These are phyloP conservation scores for Endoconidiophora laricicola DNA, from an alignment of 2,329 filamentous ascomycete species.

Conservation along the genomic window DNA sequence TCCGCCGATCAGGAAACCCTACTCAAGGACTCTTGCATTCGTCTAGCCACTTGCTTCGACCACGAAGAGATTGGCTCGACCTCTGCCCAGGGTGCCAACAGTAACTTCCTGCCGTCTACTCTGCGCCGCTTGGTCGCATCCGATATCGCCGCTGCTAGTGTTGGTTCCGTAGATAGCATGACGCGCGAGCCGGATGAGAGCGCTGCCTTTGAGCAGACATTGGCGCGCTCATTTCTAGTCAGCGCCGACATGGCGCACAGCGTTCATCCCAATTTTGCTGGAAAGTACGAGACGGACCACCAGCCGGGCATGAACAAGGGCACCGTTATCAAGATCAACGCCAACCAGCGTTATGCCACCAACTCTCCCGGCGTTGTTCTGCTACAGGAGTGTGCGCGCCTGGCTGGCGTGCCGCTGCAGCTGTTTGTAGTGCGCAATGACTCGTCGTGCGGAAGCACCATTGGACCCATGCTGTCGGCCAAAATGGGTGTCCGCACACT, in stretches of 20 bases:
- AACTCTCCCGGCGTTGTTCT: constrained; percentile 91
- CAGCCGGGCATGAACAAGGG: constrained; percentile 92
- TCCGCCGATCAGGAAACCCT: constrained; percentile 46
- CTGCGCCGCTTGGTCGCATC: constrained; percentile 68
- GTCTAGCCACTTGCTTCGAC: constrained; percentile 88
- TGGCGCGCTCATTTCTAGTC: constrained; percentile 80
- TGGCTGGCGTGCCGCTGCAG: constrained; percentile 68
- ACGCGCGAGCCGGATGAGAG: constrained; percentile 43
- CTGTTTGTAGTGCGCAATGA: constrained; percentile 95
- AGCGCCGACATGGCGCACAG: constrained; percentile 97
- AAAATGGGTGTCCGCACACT: constrained; percentile 75
- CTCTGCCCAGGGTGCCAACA: constrained; percentile 85
- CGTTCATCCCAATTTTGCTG: constrained; percentile 85
- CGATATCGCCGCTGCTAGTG: constrained; percentile 34
- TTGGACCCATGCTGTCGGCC: constrained; percentile 89
- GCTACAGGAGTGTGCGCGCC: constrained; percentile 67
- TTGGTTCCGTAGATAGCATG: constrained; percentile 41
- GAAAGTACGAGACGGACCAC: constrained; percentile 83
- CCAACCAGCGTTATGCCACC: constrained; percentile 91
- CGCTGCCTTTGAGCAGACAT: constrained; percentile 85
- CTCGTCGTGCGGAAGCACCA: constrained; percentile 85
- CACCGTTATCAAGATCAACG: constrained; percentile 94
- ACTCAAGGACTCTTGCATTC: constrained; percentile 63
- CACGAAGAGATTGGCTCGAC: constrained; percentile 93
- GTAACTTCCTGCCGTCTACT: constrained; percentile 75